Percentiles rank a stretch among this genome's conserved stretches.
These are phyloP conservation scores for Raddia guianensis DNA, from an alignment of 176 grass and related monocot species.

Conservation along the genomic window DNA sequence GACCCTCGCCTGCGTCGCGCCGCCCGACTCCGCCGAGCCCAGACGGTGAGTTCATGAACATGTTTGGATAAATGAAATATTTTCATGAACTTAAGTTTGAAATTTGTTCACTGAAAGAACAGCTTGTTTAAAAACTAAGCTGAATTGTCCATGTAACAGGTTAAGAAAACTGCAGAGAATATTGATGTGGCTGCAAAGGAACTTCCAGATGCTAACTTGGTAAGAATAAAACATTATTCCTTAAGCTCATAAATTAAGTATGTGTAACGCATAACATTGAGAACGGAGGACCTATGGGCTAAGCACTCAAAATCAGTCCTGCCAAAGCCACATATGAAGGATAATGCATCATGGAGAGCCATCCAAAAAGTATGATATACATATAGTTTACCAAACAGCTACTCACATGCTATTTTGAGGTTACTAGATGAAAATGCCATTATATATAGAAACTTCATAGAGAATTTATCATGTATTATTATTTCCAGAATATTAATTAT, in stretches of 20 bases:
- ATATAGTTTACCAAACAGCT: slow-evolving; percentile 29
- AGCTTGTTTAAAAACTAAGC: neutral
- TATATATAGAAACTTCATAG: no score
- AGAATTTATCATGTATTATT: no score
- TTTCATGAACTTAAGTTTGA: neutral
- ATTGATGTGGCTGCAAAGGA: slow-evolving; percentile 88
- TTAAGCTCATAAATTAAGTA: slow-evolving; percentile 27
- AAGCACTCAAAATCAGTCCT: slow-evolving; percentile 82
- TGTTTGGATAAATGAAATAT: slow-evolving; percentile 6
- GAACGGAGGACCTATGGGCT: slow-evolving; percentile 88
- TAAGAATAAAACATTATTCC: slow-evolving; percentile 39
- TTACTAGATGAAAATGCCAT: no score
- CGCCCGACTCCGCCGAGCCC: no score
- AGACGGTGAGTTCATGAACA: no score
- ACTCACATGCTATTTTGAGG: neutral
- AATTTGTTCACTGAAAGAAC: slow-evolving; percentile 3
- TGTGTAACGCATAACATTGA: slow-evolving; percentile 45
- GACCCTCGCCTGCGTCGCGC: no score
- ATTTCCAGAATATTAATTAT: no score
- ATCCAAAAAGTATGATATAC: slow-evolving; percentile 70
- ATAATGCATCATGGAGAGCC: slow-evolving; percentile 76
- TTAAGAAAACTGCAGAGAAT: slow-evolving; percentile 94
- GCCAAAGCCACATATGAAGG: slow-evolving; percentile 89
- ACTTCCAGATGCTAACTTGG: slow-evolving; percentile 97
- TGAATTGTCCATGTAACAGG: slow-evolving; percentile 43